A percentile compares a stretch with the other conserved stretches of the same genome.
phyloP scores from a whole-genome alignment of 441 rosid genomes.

The Jatropha multifida region DNA sequence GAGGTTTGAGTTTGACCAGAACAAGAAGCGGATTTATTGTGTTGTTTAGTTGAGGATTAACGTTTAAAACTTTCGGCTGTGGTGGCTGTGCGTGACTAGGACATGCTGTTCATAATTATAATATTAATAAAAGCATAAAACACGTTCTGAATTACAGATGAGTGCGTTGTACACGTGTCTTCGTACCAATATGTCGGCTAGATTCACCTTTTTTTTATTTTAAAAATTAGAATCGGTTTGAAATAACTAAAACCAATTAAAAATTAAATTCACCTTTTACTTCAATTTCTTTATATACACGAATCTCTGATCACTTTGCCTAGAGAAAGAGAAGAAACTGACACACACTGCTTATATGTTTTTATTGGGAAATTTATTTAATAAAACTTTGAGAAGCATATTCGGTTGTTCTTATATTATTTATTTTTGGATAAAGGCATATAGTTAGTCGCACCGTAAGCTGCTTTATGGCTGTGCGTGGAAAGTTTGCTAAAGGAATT shows the following conservation, averaged over 20 bases:
- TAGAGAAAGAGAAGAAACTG: too few relatives aligned
- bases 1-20: neutral
- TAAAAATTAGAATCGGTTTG: too few relatives aligned
- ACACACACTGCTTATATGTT: too few relatives aligned
- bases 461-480: too few relatives aligned
- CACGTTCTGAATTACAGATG: conserved; percentile 8
- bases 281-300: neutral
- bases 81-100: neutral
- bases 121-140: neutral
- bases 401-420: neutral
- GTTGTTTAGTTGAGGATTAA: conserved; percentile 11
- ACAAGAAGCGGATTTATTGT: neutral
- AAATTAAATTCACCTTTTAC: too few relatives aligned
- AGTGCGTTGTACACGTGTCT: conserved; percentile 12
- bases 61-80: neutral
- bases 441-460: neutral
- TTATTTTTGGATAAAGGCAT: neutral
- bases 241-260: too few relatives aligned
- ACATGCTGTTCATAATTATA: neutral
- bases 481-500: neutral
- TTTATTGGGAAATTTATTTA: too few relatives aligned
- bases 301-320: neutral
- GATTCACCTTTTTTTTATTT: neutral
- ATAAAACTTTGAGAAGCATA: neutral
- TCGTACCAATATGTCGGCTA: conserved; percentile 19